Evolutionary conservation across 2,329 filamentous ascomycete genomes (phyloP), one percentile per base, ranked within the genome.

Genomic region (Aspergillus neoniger): DNA sequence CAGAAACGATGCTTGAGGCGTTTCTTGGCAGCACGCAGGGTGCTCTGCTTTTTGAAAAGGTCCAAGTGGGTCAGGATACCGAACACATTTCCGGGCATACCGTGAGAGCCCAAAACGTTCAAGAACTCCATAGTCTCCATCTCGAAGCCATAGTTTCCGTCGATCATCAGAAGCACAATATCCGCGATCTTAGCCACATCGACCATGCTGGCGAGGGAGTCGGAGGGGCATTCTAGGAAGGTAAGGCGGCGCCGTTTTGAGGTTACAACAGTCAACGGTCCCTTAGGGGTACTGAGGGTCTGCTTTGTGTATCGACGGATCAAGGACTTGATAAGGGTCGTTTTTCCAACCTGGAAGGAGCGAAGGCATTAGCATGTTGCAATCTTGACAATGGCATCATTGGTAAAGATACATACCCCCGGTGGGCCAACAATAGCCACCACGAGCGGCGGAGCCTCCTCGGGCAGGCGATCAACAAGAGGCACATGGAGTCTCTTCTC

Each of bases 61-160:
- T 99, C 95, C 62, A 99, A 83, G 81, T 99, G 96, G 15, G 95
- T 98, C 48, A 99, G 84, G 59, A 99, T 93, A 55, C 95, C 95
- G 74, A 99, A 98, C 39, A 99, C 93, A 70, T 99, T 99, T 66
- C 95, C 94, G 0, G 96, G 95, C 94, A 99, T 98, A 76, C 95
- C 95, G 30, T 91, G 96, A 2, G 92, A 87, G n/a, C 91, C 90
- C 54, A 99, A 82, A 17, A 97, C 88, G 69, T 97, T 98, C 72
- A 99, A 81, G 63, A 99, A 99, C 78, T 99, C 95, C 95, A 99
- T 99, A 0, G 95, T 99, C 83, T 99, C 95, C 95, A 99, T 99
- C 79, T 99, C 95, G 73, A 99, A 99, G 14, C 95, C 96, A 72
- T 91, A 99, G 79, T 98, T 98, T 58, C 95, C 96, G 74, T 99